Conservation (phyloP, 1,284 basidiomycete species). For the Ustilago trichophora region DNA sequence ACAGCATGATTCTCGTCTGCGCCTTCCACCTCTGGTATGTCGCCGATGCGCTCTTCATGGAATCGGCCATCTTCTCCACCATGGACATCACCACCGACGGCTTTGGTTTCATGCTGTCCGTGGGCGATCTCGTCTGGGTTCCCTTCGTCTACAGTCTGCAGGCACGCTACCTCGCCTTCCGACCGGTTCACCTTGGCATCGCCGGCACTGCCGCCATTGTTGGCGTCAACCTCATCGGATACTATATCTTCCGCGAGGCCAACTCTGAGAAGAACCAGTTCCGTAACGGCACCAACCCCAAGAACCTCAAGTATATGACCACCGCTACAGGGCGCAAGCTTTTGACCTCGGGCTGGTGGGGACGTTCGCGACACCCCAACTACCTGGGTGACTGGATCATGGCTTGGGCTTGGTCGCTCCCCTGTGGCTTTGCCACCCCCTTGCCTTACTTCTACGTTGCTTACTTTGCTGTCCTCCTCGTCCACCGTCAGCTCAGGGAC, state of each 20-base stretch:
- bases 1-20: slow-evolving; percentile 90
- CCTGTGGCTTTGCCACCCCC: slow-evolving; percentile 89
- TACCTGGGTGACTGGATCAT: slow-evolving; percentile 81
- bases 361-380: slow-evolving; percentile 84
- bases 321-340: slow-evolving; percentile 89
- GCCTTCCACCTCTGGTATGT: slow-evolving; percentile 90
- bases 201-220: slow-evolving; percentile 74
- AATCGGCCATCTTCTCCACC: slow-evolving; percentile 81
- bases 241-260: slow-evolving; percentile 87
- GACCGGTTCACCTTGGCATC: slow-evolving; percentile 80
- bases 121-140: slow-evolving; percentile 93
- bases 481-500: slow-evolving; percentile 89
- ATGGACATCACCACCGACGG: slow-evolving; percentile 99
- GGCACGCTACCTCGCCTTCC: slow-evolving; percentile 90
- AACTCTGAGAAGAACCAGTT: slow-evolving; percentile 98
- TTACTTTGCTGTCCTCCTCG: slow-evolving; percentile 86
- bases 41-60: slow-evolving; percentile 71
- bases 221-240: slow-evolving; percentile 78
- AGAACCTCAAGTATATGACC: slow-evolving; percentile 84
- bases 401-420: slow-evolving; percentile 92
- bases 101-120: slow-evolving; percentile 97
- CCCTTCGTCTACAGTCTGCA: slow-evolving; percentile 95
- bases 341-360: slow-evolving; percentile 97
- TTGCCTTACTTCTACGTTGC: slow-evolving; percentile 94
- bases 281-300: slow-evolving; percentile 90